Conservation (phyloP, 1,284 basidiomycete species). For the Gymnopus androsaceus region DNA sequence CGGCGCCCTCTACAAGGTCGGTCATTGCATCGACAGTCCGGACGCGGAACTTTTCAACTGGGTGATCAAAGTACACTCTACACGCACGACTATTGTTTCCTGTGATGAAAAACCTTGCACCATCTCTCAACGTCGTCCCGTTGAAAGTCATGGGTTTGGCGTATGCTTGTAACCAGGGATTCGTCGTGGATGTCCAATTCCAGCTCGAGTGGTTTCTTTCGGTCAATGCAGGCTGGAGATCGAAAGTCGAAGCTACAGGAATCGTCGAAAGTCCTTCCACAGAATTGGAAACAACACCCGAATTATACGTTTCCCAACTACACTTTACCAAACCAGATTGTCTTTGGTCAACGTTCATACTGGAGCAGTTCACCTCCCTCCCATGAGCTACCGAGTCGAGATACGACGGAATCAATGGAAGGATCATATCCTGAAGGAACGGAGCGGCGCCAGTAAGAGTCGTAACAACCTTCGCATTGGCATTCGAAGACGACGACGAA, state of each 20-base stretch:
- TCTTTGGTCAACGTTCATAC: constrained; percentile 15
- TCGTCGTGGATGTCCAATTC: constrained; percentile 6
- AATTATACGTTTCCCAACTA: constrained; percentile 29
- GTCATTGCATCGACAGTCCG: constrained; percentile 39
- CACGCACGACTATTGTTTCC: constrained; percentile 68
- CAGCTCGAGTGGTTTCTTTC: too few species aligned
- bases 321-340: constrained; percentile 34
- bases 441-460: constrained; percentile 47
- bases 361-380: constrained; percentile 29
- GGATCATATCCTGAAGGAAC: constrained; percentile 45
- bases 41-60: constrained; percentile 33
- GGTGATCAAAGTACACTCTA: constrained; percentile 57
- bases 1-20: too few species aligned
- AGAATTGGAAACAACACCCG: neutral
- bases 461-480: constrained; percentile 29
- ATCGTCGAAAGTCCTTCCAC: neutral
- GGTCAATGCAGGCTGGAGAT: neutral
- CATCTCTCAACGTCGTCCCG: neutral
- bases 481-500: neutral
- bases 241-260: constrained; percentile 1
- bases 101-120: constrained; percentile 46
- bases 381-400: constrained; percentile 30
- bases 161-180: constrained; percentile 9
- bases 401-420: constrained; percentile 55
- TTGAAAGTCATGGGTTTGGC: neutral